Evolutionary conservation across 305 asterid genomes (phyloP).

Genomic region (Fraxinus dipetala): DNA sequence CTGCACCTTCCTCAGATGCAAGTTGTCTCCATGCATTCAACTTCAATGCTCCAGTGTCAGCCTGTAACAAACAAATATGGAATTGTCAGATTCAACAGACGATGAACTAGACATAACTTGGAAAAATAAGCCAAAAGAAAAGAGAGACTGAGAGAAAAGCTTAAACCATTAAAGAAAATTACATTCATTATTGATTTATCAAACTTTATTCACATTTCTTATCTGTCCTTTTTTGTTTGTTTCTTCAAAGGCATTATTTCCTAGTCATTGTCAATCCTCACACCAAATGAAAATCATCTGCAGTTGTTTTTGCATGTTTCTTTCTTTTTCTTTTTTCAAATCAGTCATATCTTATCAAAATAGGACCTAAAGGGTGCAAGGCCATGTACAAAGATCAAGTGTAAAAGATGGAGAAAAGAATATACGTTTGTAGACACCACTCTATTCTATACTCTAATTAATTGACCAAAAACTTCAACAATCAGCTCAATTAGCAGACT

Average conservation of each 20-base stretch:
- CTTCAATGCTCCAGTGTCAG: conserved; percentile 66
- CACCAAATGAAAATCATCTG: not conserved
- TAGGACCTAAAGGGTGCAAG: not conserved
- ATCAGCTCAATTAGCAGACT: not conserved
- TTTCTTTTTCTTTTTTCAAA: not conserved
- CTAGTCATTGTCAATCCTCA: not conserved
- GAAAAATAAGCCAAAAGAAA: not conserved
- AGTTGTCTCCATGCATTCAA: conserved; percentile 85
- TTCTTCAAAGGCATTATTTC: not conserved
- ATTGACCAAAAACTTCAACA: not conserved
- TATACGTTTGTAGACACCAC: not conserved
- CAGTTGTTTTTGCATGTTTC: not conserved
- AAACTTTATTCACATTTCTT: not conserved
- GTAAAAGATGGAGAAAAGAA: not conserved
- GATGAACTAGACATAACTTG: not conserved
- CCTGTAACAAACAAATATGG: conserved; percentile 40
- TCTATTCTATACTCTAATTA: not conserved
- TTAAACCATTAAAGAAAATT: not conserved
- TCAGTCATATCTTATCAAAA: not conserved
- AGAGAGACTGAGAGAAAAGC: not conserved
- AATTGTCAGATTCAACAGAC: not conserved
- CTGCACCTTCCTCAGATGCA: conserved; percentile 80
- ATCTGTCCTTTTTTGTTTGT: not conserved
- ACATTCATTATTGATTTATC: not conserved
- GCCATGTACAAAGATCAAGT: not conserved